Evolutionary conservation across 2,329 filamentous ascomycete genomes (phyloP), one percentile per base, ranked within the genome.

Genomic region (Didymella segeticola): DNA sequence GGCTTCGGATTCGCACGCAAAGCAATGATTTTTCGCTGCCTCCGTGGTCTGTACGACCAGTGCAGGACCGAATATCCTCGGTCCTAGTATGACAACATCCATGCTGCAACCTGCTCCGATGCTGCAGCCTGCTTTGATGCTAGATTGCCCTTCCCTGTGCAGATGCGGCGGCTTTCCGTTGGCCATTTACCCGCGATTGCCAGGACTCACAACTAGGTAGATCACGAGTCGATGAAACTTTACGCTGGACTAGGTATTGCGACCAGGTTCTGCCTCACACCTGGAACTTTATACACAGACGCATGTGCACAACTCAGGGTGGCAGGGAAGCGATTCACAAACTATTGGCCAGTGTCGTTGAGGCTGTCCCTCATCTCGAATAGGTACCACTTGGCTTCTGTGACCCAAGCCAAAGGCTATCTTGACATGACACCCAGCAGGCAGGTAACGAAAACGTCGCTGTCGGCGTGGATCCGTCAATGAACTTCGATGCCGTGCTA

Each of bases 361-460:
- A 58, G 53, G 47, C 51, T 39, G 47, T 47, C 64, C 62, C 57
- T n/a, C n/a, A n/a, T n/a, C n/a, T n/a, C n/a, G n/a, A n/a, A n/a
- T n/a, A 42, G 41, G 31, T 49, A 48, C 46, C 48, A 52, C 52
- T 23, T 30, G 45, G 50, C 22, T 51, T 30, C 48, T 41, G 30
- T 51, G 29, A 42, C 43, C 36, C 49, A 39, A 27, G 37, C 29
- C 31, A 19, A 46, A 31, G 27, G 26, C 20, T 15, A 8, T 47
- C 14, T 19, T 37, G 23, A 34, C 33, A 43, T 37, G 48, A 36
- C 41, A 56, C 54, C 67, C 60, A 62, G 60, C 41, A 33, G 39
- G 51, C 58, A 60, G 67, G 65, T 67, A 66, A 71, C 62, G 64
- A 65, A 55, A 66, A 68, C 61, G 59, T 59, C 56, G 49, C 31